These are phyloP conservation scores for Suillus discolor DNA, from an alignment of 768 basidiomycete species.

Conservation along the genomic window DNA sequence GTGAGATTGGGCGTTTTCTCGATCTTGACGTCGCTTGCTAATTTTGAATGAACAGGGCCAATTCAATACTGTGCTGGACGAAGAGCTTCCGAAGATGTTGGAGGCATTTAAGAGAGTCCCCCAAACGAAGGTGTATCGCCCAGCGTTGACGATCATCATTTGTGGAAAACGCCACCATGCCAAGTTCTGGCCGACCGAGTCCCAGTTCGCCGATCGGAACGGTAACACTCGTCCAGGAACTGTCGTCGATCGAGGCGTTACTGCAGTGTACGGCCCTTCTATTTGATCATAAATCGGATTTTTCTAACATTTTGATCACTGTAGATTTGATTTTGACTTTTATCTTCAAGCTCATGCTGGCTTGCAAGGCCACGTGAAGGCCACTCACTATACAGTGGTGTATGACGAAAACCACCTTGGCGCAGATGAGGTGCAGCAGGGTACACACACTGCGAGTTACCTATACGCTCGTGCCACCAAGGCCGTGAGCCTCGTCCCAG, in stretches of 20 bases:
- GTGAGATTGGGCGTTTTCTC: conserved; percentile 37
- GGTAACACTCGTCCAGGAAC: conserved; percentile 83
- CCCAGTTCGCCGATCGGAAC: conserved; percentile 54
- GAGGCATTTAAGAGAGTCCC: conserved; percentile 55
- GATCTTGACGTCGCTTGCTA: neutral
- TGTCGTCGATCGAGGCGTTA: conserved; percentile 78
- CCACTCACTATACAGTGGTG: conserved; percentile 80
- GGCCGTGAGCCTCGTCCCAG: conserved; percentile 78
- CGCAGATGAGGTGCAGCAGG: conserved; percentile 74
- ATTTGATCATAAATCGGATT: conserved; percentile 19
- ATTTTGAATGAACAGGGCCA: conserved; percentile 56
- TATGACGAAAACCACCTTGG: conserved; percentile 75
- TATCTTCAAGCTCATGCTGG: conserved; percentile 78
- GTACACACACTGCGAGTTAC: conserved; percentile 70
- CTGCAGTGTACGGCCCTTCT: conserved; percentile 52
- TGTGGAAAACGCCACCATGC: conserved; percentile 74
- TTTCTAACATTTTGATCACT: neutral
- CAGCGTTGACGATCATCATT: conserved; percentile 69
- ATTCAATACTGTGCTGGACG: conserved; percentile 58
- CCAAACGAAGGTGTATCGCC: conserved; percentile 52
- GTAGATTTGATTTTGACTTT: conserved; percentile 65
- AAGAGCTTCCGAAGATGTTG: conserved; percentile 65
- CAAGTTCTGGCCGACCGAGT: conserved; percentile 59
- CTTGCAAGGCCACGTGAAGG: conserved; percentile 67
- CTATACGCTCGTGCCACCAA: conserved; percentile 83